Percentiles rank a stretch among this genome's conserved stretches.
phyloP scores from a whole-genome alignment of 768 basidiomycete species.

The Hemileccinum rubropunctum region DNA sequence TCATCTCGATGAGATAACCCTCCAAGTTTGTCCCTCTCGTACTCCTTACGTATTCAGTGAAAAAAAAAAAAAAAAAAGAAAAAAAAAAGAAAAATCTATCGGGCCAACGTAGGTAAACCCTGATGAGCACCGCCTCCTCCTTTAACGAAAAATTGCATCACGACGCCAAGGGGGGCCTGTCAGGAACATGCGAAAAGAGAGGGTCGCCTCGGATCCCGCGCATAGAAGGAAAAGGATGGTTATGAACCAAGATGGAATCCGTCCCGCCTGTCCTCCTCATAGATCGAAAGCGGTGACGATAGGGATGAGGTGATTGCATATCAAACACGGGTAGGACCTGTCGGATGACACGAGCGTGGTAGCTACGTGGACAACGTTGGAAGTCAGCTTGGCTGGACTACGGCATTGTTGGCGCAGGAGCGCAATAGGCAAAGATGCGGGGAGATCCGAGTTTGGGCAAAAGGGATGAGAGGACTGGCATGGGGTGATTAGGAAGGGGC shows the following conservation, averaged over 20 bases:
- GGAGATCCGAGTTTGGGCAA: conserved; percentile 1
- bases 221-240: conserved; percentile 12
- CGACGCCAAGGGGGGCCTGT: conserved; percentile 17
- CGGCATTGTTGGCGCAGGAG: conserved; percentile 11
- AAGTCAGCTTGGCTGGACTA: conserved; percentile 5
- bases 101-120: conserved; percentile 1
- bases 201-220: conserved; percentile 33
- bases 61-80: conserved; percentile 2
- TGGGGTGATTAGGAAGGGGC: conserved; percentile 2
- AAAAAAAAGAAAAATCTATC: not conserved
- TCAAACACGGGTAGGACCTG: conserved; percentile 5
- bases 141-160: conserved; percentile 23
- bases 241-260: not conserved
- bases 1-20: not conserved
- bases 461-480: not conserved
- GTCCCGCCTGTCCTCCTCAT: no score
- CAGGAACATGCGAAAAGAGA: conserved; percentile 22
- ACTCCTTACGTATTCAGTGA: conserved; percentile 11
- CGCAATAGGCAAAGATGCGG: conserved; percentile 1
- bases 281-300: conserved; percentile 9
- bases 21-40: conserved; percentile 1
- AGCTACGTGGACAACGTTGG: conserved; percentile 6
- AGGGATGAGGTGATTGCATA: conserved; percentile 25
- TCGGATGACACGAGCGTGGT: conserved; percentile 15
- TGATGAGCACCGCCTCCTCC: conserved; percentile 18